Evolutionary conservation across 768 basidiomycete genomes (phyloP), one percentile per base, ranked within the genome.

Genomic region (Macrolepiota albuminosa): DNA sequence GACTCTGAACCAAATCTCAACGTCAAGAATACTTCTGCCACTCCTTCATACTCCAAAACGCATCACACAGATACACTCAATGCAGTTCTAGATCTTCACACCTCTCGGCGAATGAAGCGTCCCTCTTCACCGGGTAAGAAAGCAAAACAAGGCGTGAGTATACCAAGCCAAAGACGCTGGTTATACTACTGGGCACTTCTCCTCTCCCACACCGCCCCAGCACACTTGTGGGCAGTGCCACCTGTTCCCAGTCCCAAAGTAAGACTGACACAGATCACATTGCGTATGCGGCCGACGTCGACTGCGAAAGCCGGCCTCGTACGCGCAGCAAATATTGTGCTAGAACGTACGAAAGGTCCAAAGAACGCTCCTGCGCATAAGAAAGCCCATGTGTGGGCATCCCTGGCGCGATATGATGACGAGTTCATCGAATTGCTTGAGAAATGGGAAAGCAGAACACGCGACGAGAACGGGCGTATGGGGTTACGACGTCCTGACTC

Each of bases 381-480:
- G 55, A 58, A 67, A 33, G 71, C 75, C 56, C 77, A 79, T 39
- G 72, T 86, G 4, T 92, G 88, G 89, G 85, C 78, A 3, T 91
- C 89, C 21, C 73, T 95, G 13, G 86, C 89, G n/a, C 78, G 91
- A 57, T 95, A 95, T 67, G 84, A 87, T 61, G 90, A 94, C 63
- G 75, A 70, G 1, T 78, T 93, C 40, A 82, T 91, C 4, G 79
- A 82, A 5, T 72, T 78, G 47, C 75, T 94, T 13, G 85, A 89
- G 66, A 70, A 70, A 50, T 85, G 84, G 81, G 89, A 92, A 70
- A 68, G 68, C 54, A 72, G 75, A 58, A 86, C 86, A 6, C 77
- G 84, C 9, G 73, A 73, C 59, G 68, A 72, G 51, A 64, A 66
- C 6, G 61, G 56, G 9, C 71, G 75, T 43, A 74, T 81, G 72